phyloP scores from a whole-genome alignment of 2,329 filamentous ascomycete genomes.

The Diplodia mutila region DNA sequence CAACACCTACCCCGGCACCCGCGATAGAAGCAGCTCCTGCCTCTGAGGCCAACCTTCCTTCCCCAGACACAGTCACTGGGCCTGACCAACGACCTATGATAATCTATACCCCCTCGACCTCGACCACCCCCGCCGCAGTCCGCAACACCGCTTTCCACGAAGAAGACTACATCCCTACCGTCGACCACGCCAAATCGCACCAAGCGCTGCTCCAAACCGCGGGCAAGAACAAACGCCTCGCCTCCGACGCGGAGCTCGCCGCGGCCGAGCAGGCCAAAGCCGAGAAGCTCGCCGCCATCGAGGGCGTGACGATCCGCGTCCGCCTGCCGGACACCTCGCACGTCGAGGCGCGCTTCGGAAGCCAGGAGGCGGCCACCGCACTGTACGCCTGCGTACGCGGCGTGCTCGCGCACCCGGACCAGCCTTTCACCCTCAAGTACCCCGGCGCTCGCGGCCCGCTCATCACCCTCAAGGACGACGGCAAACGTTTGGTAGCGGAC shows the following conservation, averaged over 20 bases:
- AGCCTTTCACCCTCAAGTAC: slow-evolving; percentile 74
- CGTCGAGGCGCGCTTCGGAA: slow-evolving; percentile 71
- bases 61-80: slow-evolving; percentile 27
- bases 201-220: slow-evolving; percentile 67
- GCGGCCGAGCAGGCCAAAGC: slow-evolving; percentile 68
- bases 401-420: slow-evolving; percentile 67
- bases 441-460: slow-evolving; percentile 54
- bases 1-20: slow-evolving; percentile 29
- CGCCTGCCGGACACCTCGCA: slow-evolving; percentile 86
- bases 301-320: slow-evolving; percentile 73
- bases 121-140: slow-evolving; percentile 75
- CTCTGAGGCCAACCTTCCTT: slow-evolving; percentile 28
- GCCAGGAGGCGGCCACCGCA: slow-evolving; percentile 68
- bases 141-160: slow-evolving; percentile 65
- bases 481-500: slow-evolving; percentile 68
- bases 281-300: slow-evolving; percentile 66
- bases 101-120: slow-evolving; percentile 78
- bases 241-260: slow-evolving; percentile 80
- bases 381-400: slow-evolving; percentile 75
- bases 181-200: slow-evolving; percentile 75
- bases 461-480: slow-evolving; percentile 49
- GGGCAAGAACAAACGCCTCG: slow-evolving; percentile 74
- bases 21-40: slow-evolving; percentile 29
- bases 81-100: slow-evolving; percentile 58
- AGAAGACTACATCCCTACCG: slow-evolving; percentile 74